A percentile compares a stretch with the other conserved stretches of the same genome.
Conservation (phyloP, 192 early-diverging fungal species). For the Haplosporangium gracile region DNA sequence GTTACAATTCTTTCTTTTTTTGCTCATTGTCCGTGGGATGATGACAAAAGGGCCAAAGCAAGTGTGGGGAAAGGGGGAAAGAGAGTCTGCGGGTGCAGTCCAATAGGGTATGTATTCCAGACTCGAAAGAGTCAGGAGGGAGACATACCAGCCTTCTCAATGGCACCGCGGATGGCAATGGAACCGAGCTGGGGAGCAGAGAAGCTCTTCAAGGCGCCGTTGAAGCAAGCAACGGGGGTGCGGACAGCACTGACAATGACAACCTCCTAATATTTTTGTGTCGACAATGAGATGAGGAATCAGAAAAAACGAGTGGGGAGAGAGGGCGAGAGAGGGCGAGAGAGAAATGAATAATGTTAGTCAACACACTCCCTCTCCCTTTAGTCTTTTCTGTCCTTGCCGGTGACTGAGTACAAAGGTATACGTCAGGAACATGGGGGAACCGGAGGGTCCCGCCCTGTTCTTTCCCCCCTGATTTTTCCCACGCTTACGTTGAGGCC, state of each 20-base stretch:
- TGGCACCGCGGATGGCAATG: conserved; percentile 85
- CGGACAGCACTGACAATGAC: conserved; percentile 80
- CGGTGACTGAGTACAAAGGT: background rate
- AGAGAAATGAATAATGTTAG: background rate
- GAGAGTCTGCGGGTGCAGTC: background rate
- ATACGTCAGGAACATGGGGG: background rate
- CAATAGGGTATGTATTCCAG: background rate
- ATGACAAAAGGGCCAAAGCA: conserved; percentile 1
- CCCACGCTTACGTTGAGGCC: conserved; percentile 54
- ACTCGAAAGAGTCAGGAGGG: background rate
- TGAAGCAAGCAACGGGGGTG: conserved; percentile 94
- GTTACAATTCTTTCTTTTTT: background rate
- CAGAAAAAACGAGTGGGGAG: background rate
- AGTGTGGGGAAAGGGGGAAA: conserved; percentile 3
- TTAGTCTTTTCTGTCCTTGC: background rate
- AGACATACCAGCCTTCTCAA: conserved; percentile 81
- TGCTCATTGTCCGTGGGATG: background rate
- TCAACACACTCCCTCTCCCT: background rate
- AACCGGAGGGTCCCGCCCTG: background rate
- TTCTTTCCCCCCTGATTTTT: conserved; percentile 36
- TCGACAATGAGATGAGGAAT: no score
- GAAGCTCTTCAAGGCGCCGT: conserved; percentile 87
- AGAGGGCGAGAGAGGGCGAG: no score
- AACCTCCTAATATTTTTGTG: conserved; percentile 60
- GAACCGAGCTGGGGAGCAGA: conserved; percentile 89